phyloP scores from a whole-genome alignment of 106 monocot species.

The Triglochin maritima region DNA sequence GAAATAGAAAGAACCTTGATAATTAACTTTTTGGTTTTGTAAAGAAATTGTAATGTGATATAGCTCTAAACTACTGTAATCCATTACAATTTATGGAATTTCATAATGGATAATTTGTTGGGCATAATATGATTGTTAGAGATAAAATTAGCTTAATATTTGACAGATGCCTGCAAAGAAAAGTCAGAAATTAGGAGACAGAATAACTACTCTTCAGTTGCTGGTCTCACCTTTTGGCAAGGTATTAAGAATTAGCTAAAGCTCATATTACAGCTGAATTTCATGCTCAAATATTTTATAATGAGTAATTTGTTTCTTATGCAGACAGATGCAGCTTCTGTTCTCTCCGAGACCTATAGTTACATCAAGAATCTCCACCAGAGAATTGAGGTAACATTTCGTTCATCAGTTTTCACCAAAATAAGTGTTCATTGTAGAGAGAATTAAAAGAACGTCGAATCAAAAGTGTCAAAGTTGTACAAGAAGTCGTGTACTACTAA shows the following conservation, averaged over 20 bases:
- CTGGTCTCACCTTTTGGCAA: conserved; percentile 41
- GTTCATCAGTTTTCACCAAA: too few species aligned
- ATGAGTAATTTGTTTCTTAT: not conserved
- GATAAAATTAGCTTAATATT: not conserved
- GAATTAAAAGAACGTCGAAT: too few species aligned
- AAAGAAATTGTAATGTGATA: not conserved
- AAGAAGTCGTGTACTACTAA: too few species aligned
- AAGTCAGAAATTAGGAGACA: conserved; percentile 37
- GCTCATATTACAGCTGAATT: not conserved
- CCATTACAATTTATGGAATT: too few species aligned
- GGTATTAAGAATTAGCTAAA: not conserved
- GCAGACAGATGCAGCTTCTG: conserved; percentile 46
- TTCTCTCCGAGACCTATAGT: conserved; percentile 26
- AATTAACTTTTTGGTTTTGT: too few species aligned
- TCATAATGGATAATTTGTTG: too few species aligned
- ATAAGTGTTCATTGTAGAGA: too few species aligned
- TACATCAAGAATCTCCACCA: conserved; percentile 31
- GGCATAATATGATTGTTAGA: not conserved
- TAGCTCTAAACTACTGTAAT: not conserved
- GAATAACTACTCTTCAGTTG: conserved; percentile 37
- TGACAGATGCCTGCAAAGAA: conserved; percentile 23
- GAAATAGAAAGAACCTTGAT: too few species aligned
- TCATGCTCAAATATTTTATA: too few species aligned
- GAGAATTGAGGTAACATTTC: conserved; percentile 24
- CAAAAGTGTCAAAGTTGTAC: too few species aligned